Conservation (phyloP, 257 asterid genomes). For the Coffea canephora region DNA sequence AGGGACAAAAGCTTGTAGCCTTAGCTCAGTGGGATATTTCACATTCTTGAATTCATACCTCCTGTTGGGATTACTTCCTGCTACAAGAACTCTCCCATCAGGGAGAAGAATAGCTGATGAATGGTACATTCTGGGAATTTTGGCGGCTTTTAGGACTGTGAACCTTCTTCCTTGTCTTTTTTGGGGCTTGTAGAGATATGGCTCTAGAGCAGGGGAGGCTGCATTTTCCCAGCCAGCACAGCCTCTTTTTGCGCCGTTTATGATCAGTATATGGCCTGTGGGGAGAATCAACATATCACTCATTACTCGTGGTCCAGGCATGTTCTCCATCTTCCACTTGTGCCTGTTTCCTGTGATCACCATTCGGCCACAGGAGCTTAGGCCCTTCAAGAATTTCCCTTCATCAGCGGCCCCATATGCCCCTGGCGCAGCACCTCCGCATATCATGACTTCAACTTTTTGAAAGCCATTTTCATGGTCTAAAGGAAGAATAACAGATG, state of each 20-base stretch:
- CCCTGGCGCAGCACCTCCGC: conserved; percentile 54
- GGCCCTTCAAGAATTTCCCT: conserved; percentile 40
- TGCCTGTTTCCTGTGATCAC: conserved; percentile 51
- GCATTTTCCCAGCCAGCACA: conserved; percentile 46
- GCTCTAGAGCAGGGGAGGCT: conserved; percentile 38
- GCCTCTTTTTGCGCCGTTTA: conserved; percentile 52
- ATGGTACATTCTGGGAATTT: conserved; percentile 58
- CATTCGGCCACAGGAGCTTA: conserved; percentile 57
- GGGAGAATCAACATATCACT: conserved; percentile 60
- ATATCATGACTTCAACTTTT: conserved; percentile 61
- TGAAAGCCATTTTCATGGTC: conserved; percentile 31
- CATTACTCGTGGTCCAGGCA: conserved; percentile 57
- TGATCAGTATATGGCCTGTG: conserved; percentile 57
- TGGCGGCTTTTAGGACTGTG: conserved; percentile 34
- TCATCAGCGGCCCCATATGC: conserved; percentile 35
- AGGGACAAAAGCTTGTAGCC: conserved; percentile 55
- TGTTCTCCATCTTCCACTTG: conserved; percentile 56
- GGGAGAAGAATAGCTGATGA: conserved; percentile 54
- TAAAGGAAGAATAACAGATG: conserved; percentile 62
- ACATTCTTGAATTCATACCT: conserved; percentile 35
- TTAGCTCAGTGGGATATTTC: conserved; percentile 52
- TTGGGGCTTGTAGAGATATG: conserved; percentile 52
- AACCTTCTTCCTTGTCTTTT: conserved; percentile 41
- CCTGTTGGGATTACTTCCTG: conserved; percentile 57
- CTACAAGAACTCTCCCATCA: conserved; percentile 59